Conservation (phyloP, 2,329 filamentous ascomycete genomes). For the Alternaria arbusti region DNA sequence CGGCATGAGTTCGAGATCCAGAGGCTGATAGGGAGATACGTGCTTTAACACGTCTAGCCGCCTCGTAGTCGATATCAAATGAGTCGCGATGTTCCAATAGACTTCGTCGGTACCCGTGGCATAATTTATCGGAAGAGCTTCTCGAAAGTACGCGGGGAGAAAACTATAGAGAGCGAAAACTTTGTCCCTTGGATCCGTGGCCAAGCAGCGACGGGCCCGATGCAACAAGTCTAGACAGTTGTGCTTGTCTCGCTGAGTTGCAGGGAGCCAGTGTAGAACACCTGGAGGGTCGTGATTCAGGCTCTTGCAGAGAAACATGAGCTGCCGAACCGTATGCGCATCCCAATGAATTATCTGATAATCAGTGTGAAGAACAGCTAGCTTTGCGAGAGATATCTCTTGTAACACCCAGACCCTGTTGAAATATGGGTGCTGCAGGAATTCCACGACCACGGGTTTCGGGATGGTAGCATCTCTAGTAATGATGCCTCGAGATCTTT, state of each 20-base stretch:
- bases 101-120: background rate
- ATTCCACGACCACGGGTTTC: rapidly evolving
- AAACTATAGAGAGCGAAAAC: background rate
- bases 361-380: background rate
- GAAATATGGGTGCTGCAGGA: background rate
- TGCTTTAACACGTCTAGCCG: background rate
- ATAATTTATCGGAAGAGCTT: background rate
- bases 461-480: background rate
- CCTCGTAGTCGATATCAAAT: background rate
- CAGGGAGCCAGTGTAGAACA: background rate
- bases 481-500: background rate
- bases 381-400: background rate
- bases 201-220: background rate
- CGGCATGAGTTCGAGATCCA: background rate
- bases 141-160: background rate
- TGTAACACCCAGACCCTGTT: background rate
- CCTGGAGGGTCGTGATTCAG: too few relatives aligned
- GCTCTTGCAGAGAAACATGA: background rate
- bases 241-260: background rate
- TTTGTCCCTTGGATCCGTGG: background rate
- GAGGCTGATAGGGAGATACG: background rate
- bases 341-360: background rate
- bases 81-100: background rate
- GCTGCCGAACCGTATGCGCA: background rate
- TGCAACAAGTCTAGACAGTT: background rate